A percentile compares a stretch with the other conserved stretches of the same genome.
Conservation (phyloP, 208 protist genomes). For the Acanthamoeba sp. region DNA sequence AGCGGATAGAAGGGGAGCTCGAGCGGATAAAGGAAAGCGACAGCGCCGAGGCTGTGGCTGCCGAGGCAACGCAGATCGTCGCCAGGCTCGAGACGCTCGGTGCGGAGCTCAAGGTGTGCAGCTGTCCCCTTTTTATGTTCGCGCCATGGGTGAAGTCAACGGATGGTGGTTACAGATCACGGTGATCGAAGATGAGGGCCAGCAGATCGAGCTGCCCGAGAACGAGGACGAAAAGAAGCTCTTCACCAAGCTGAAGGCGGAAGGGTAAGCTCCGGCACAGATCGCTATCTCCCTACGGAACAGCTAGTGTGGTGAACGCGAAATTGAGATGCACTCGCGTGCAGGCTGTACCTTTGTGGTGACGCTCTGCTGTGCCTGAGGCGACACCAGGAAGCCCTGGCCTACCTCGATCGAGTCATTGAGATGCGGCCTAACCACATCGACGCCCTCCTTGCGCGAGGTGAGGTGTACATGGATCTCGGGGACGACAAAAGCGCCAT, state of each 20-base stretch:
- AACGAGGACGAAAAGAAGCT: constrained; percentile 51
- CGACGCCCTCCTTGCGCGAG: constrained; percentile 10
- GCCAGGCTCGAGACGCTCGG: background rate
- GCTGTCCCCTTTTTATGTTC: background rate
- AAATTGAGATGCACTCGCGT: too few species aligned
- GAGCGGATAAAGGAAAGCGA: constrained; percentile 5
- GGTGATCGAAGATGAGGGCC: background rate
- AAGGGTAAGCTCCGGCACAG: background rate
- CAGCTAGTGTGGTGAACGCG: too few species aligned
- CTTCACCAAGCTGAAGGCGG: background rate
- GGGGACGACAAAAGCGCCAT: constrained; percentile 35
- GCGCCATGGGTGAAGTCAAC: too few species aligned
- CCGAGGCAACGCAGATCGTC: background rate
- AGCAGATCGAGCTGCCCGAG: constrained; percentile 41
- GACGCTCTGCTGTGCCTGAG: background rate
- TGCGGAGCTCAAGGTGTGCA: background rate
- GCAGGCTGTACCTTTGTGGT: background rate
- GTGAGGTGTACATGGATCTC: constrained; percentile 23
- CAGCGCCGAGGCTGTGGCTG: background rate
- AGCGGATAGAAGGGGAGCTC: constrained; percentile 27
- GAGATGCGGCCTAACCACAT: constrained; percentile 36
- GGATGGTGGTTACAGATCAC: background rate
- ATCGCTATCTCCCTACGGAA: too few species aligned
- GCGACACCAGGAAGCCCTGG: background rate
- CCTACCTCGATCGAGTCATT: constrained; percentile 2